phyloP scores from a whole-genome alignment of 2,329 filamentous ascomycete genomes.

The Kalaharituber pfeilii region DNA sequence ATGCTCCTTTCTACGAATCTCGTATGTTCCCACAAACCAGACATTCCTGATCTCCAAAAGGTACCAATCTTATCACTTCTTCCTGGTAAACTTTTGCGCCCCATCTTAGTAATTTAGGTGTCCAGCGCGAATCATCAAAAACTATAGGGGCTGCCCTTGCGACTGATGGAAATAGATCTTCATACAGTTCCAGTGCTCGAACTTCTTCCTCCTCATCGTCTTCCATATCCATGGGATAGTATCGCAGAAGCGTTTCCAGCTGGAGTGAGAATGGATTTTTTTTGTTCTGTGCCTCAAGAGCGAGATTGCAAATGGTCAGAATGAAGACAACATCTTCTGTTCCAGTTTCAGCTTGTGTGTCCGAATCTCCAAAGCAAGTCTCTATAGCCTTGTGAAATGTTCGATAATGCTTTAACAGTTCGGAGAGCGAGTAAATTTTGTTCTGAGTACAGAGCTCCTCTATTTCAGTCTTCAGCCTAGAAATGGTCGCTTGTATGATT shows the following conservation, averaged over 20 bases:
- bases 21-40: too few species aligned
- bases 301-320: constrained; percentile 10
- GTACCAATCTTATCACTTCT: too few species aligned
- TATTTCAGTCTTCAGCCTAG: not conserved
- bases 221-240: constrained; percentile 3
- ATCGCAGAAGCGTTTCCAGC: not conserved
- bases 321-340: constrained; percentile 15
- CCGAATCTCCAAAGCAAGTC: constrained; percentile 11
- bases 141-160: constrained; percentile 8
- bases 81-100: constrained; percentile 11
- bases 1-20: too few species aligned
- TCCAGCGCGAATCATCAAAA: constrained; percentile 14
- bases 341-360: constrained; percentile 6
- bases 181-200: constrained; percentile 6
- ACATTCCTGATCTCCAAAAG: too few species aligned
- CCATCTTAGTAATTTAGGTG: constrained; percentile 12
- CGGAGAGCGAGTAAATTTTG: not conserved
- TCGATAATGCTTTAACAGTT: not conserved
- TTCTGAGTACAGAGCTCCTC: not conserved
- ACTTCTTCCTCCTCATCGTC: not conserved
- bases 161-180: constrained; percentile 10
- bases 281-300: not conserved
- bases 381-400: constrained; percentile 6
- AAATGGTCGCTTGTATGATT: not conserved
- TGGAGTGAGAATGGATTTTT: not conserved